Conservation (phyloP, 2,329 filamentous ascomycete genomes). For the Juglanconis sp. region DNA sequence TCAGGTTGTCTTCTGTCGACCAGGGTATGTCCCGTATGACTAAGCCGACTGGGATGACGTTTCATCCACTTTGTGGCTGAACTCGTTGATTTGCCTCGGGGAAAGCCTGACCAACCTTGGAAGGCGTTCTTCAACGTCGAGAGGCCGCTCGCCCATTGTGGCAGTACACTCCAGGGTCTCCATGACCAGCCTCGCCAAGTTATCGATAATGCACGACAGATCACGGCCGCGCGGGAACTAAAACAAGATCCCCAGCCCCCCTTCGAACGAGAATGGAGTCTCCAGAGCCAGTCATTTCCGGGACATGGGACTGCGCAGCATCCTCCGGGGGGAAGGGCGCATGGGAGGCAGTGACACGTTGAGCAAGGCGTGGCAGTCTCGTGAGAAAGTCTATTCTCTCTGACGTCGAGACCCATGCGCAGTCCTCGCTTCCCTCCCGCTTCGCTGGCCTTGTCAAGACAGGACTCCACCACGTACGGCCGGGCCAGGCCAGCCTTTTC, state of each 20-base stretch:
- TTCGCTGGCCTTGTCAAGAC: conserved; percentile 11
- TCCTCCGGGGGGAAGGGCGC: not conserved
- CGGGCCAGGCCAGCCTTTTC: not conserved
- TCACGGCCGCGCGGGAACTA: not conserved
- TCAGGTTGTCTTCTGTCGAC: too few relatives aligned
- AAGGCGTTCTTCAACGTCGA: not conserved
- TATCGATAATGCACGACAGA: conserved; percentile 7
- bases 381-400: not conserved
- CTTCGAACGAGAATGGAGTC: conserved; percentile 10
- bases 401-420: conserved; percentile 17
- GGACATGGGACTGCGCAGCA: conserved; percentile 2
- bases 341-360: conserved; percentile 1
- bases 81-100: not conserved
- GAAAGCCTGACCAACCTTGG: not conserved
- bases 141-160: not conserved
- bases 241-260: conserved; percentile 3
- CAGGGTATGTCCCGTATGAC: too few relatives aligned
- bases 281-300: conserved; percentile 12
- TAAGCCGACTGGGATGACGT: too few relatives aligned
- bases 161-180: not conserved
- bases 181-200: not conserved
- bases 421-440: conserved; percentile 3
- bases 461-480: not conserved
- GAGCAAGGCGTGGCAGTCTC: not conserved
- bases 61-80: not conserved